These are phyloP conservation scores for Limonium bicolor DNA, from an alignment of 148 eudicot species.

Conservation along the genomic window DNA sequence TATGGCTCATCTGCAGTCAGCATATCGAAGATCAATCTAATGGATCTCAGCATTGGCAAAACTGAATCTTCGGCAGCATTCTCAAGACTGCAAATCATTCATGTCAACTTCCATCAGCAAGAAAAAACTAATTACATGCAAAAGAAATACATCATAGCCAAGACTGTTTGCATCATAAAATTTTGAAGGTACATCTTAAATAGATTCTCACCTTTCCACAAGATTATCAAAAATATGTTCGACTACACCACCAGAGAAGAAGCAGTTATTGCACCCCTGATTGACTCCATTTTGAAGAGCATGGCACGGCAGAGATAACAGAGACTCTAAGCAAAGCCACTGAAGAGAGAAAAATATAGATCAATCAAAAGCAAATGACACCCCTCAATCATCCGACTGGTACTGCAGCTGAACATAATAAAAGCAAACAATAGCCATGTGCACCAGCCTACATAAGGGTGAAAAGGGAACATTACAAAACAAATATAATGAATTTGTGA, in stretches of 20 bases:
- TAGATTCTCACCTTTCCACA: constrained; percentile 66
- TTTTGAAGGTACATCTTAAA: too few species aligned
- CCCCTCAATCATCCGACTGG: not conserved
- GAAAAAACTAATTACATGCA: too few species aligned
- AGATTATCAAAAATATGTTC: constrained; percentile 50
- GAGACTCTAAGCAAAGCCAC: constrained; percentile 85
- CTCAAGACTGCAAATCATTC: constrained; percentile 54
- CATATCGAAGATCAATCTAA: constrained; percentile 62
- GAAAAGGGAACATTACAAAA: too few species aligned
- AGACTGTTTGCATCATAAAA: too few species aligned
- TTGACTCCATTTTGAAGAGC: constrained; percentile 35
- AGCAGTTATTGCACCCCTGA: constrained; percentile 12
- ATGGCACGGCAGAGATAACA: constrained; percentile 47
- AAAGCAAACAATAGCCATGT: too few species aligned
- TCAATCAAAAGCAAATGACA: not conserved
- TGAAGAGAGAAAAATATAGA: constrained; percentile 14
- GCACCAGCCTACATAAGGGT: too few species aligned
- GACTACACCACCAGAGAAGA: constrained; percentile 42
- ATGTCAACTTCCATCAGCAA: not conserved
- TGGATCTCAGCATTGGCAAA: constrained; percentile 82
- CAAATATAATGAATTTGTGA: too few species aligned
- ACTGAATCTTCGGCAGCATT: constrained; percentile 86
- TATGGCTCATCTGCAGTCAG: constrained; percentile 25
- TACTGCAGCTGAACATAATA: too few species aligned
- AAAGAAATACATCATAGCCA: too few species aligned